Base-by-base conservation (phyloP, 495 filamentous ascomycete genomes). In the Lepraria neglecta region DNA sequence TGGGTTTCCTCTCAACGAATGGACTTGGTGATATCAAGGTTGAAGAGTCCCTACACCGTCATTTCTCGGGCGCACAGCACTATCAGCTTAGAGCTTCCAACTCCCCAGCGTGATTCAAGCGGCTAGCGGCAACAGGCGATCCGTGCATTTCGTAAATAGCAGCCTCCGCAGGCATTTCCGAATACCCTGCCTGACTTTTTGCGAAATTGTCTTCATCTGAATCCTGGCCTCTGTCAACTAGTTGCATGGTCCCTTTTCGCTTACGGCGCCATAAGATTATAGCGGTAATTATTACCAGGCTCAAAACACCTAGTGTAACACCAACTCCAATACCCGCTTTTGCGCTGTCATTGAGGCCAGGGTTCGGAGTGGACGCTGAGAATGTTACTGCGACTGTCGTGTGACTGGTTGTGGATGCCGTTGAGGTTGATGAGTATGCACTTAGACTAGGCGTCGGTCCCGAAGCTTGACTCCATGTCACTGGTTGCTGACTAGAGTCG, bases 291-390 rank as follows among this genome's bases (percentile, higher is more conserved):
- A 19, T n/a, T 30, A 59, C 50, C 24, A 42, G n/a, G 2, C 45
- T 50, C 27, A 52, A 24, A 5, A 31, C 58, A n/a, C 54, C 54
- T 40, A 60, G 24, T 43, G 58, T 14, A n/a, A 42, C 58, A 19
- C 45, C 45, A 42, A 60, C 21, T 10, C 46, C 58, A 19, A 51
- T 19, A 45, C 33, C 46, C 27, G 40, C 40, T 31, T 42, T 60
- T 21, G 46, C 46, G 11, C 47, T 33, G 17, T 51, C 9, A 14
- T 19, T 43, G 45, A 48, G 46, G 33, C 46, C 15, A 24, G 24
- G 24, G 2, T 24, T 33, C 15, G 27, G 28, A 42, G 6, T 60
- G 46, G n/a, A 40, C 33, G 17, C 44, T 24, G 21, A 24, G 4
- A 19, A 14, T 27, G 30, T 5, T 56, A n/a, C 2, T 24, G 3